Percentiles rank a stretch among this genome's conserved stretches.
phyloP scores from a whole-genome alignment of 768 basidiomycete species.

The Rhizopogon vulgaris region DNA sequence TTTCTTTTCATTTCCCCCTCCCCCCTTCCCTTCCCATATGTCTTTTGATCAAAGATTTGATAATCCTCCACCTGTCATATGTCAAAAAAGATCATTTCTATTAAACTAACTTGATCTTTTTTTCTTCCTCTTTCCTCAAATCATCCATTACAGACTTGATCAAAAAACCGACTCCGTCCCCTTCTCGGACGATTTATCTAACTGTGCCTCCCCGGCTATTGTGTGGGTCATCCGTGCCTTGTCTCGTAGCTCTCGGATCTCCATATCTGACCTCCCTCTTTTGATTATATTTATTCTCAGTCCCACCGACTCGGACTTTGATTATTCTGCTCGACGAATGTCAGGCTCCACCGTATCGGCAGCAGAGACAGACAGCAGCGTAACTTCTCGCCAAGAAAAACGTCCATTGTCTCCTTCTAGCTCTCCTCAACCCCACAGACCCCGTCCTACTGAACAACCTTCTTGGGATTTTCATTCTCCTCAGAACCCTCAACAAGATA shows the following conservation, averaged over 20 bases:
- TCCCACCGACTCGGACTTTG: conserved; percentile 41
- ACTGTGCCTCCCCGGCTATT: conserved; percentile 39
- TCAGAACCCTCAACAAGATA: conserved; percentile 26
- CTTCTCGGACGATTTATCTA: conserved; percentile 42
- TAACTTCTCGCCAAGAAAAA: conserved; percentile 56
- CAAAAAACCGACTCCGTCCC: conserved; percentile 32
- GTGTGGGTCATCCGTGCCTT: conserved; percentile 32
- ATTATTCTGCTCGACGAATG: conserved; percentile 62
- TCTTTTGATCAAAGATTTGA: conserved; percentile 4
- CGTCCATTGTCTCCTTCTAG: conserved; percentile 48
- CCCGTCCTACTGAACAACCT: conserved; percentile 28
- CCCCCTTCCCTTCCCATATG: conserved; percentile 1
- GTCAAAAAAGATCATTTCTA: conserved; percentile 23
- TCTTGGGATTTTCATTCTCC: conserved; percentile 21
- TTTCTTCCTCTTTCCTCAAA: conserved; percentile 9
- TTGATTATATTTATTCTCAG: conserved; percentile 19
- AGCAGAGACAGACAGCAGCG: conserved; percentile 57
- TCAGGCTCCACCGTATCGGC: conserved; percentile 68
- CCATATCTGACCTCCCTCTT: conserved; percentile 8
- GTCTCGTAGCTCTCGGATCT: conserved; percentile 10
- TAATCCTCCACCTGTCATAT: conserved; percentile 18
- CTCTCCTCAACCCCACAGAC: conserved; percentile 44
- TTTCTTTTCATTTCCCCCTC: conserved; percentile 12
- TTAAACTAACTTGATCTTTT: conserved; percentile 11
- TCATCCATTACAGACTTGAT: conserved; percentile 27